Base-by-base conservation (phyloP, 371 early-diverging fungal species). In the Rhizopus microsporus region DNA sequence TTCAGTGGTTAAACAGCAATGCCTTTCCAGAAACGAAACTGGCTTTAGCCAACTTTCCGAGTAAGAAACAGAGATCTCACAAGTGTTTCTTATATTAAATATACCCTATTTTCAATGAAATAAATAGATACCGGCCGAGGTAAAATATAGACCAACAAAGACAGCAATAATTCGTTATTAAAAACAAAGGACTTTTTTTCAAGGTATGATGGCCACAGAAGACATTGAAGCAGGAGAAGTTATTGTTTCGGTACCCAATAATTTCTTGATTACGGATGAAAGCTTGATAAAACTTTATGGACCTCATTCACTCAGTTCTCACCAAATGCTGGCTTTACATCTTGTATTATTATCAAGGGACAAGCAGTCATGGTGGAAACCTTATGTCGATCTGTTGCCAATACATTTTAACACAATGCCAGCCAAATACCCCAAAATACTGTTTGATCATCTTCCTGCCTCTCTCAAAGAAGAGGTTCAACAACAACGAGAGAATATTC, bases 321-420 rank as follows among this genome's bases (percentile, higher is more conserved):
- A 81, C 39, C 79, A 80, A 65, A 47, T 85, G 29, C 69, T 85
- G 30, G 80, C 83, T 0, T 62, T 82, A 10, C 81, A 85, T 45
- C 62, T 85, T 1, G 61, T 76, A 12, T 42, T 78, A 31, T 51
- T 78, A 12, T 68, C 62, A 33, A 60, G 62, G 4, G 80, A 80
- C 40, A 63, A 66, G 33, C 65, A 74, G n/a, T 74, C 74, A 5
- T 74, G 77, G 65, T 85, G 85, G 85, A 68, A 75, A 54, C 75
- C 81, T 1, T 85, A 85, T 53, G 30, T 78, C 23, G 72, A 74
- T 39, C 42, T 85, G 40, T 56, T 85, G 16, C 85, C 85, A 15
- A 72, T 69, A 9, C 81, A 81, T 59, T 85, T 85, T 54, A 70
- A 81, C 56, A 85, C 85, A 6, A 80, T 85, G 78, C 83, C 85